Evolutionary conservation across 2,329 filamentous ascomycete genomes (phyloP), one percentile per base, ranked within the genome.

Genomic region (Cladosporium sp.): DNA sequence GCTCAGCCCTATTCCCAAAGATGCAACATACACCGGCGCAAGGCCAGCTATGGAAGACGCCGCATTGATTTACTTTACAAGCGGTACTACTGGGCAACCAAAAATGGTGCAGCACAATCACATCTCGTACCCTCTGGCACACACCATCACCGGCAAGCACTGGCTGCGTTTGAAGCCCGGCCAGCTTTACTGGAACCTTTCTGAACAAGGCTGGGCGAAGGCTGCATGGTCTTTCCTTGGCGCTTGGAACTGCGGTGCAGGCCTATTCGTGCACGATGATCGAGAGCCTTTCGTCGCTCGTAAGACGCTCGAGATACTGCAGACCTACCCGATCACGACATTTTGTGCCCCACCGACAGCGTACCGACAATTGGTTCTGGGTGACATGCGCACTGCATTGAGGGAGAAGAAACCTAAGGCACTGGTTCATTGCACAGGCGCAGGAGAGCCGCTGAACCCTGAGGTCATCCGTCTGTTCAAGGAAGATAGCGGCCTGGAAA

Each of bases 191-290:
- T 72, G 69, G 70, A 69, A 70, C 37, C 54, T 70, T 8, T 65
- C 68, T 6, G 69, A 72, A 47, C 69, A 72, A 63, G 69, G 70
- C 29, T 72, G 70, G 70, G 70, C 68, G 3, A 72, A 72, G 60
- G 69, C 70, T 32, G 68, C 66, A 5, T 72, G 69, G 69, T 64
- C 69, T 3, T 70, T 65, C 51, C 67, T 72, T 40, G 64, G 62
- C 3, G 58, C 68, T 1, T 72, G 70, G 68, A 71, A 70, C 44
- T 69, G 65, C 47, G 70, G 70, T 8, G 68, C 69, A 1, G 68
- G 62, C 2, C 62, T 72, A 6, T 72, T 72, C 53, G 60, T 72
- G 17, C 63, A 72, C 54, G 70, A 72, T 43, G 67, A 70, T 53
- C 56, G 68, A 7, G 50, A 58, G 17, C 47, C 69, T 2, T 72